phyloP scores from a whole-genome alignment of 2,329 filamentous ascomycete species.

The Pseudocercospora eumusae region DNA sequence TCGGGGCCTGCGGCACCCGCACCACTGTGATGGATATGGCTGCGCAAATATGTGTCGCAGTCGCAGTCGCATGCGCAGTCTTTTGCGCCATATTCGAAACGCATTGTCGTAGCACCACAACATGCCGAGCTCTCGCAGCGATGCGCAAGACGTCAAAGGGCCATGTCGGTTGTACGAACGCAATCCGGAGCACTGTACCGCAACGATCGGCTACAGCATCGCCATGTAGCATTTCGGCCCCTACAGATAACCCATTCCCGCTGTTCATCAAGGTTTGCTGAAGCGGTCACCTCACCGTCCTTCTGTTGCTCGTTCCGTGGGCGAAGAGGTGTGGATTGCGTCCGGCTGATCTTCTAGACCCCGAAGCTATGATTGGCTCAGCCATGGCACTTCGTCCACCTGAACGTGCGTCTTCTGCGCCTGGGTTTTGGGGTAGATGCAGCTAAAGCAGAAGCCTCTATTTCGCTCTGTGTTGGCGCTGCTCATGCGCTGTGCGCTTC shows the following conservation, averaged over 20 bases:
- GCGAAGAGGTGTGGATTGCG: slow-evolving; percentile 17
- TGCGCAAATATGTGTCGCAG: background rate
- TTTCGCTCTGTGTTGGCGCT: slow-evolving; percentile 22
- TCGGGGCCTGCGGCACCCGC: background rate
- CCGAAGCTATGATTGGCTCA: slow-evolving; percentile 20
- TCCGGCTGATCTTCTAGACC: slow-evolving; percentile 19
- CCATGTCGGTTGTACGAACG: slow-evolving; percentile 7
- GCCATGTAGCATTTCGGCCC: background rate
- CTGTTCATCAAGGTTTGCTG: slow-evolving; percentile 19
- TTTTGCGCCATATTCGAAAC: slow-evolving; percentile 7
- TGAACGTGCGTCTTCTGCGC: slow-evolving; percentile 21
- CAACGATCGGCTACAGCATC: slow-evolving; percentile 9
- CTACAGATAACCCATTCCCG: slow-evolving; percentile 9
- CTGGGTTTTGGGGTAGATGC: slow-evolving; percentile 23
- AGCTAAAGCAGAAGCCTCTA: slow-evolving; percentile 21
- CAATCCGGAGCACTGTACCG: slow-evolving; percentile 13
- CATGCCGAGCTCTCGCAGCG: slow-evolving; percentile 1
- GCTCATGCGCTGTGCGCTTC: slow-evolving; percentile 24
- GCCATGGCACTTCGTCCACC: slow-evolving; percentile 16
- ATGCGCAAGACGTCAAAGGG: slow-evolving; percentile 11
- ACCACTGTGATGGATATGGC: slow-evolving; percentile 6
- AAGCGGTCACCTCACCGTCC: slow-evolving; percentile 7
- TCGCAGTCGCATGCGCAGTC: background rate
- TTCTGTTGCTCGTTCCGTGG: slow-evolving; percentile 11
- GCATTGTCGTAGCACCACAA: slow-evolving; percentile 9